Conservation (phyloP, 345 rosid species). For the Combretum micranthum region DNA sequence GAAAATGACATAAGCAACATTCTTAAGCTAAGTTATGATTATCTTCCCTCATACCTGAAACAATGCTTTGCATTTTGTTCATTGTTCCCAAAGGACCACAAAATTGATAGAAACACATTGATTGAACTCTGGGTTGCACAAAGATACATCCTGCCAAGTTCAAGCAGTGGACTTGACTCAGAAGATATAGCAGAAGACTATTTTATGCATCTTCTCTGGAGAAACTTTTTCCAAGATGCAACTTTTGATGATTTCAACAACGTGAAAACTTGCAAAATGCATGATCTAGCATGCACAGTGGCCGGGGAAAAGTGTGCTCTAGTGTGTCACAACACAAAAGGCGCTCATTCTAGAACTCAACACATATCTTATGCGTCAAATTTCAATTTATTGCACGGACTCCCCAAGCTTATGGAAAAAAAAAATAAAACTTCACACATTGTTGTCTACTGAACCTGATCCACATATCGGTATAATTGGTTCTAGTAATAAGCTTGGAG, state of each 20-base stretch:
- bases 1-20: conserved; percentile 4
- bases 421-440: not conserved
- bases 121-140: conserved; percentile 22
- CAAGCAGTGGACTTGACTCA: not conserved
- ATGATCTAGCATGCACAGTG: conserved; percentile 3
- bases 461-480: too few relatives aligned
- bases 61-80: conserved; percentile 19
- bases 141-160: conserved; percentile 13
- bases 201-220: conserved; percentile 15
- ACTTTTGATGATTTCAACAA: not conserved
- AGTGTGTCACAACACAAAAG: not conserved
- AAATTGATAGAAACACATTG: conserved; percentile 10
- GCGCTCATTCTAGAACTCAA: conserved; percentile 4
- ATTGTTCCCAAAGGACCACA: conserved; percentile 17
- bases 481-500: not conserved
- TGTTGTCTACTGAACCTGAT: not conserved
- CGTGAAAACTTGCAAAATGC: conserved; percentile 4
- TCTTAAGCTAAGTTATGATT: conserved; percentile 17
- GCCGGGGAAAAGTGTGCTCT: not conserved
- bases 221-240: conserved; percentile 19
- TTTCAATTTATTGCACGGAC: conserved; percentile 2
- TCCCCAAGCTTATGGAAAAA: accelerated
- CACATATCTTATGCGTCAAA: conserved; percentile 6
- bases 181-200: conserved; percentile 17
- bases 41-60: conserved; percentile 24